Evolutionary conservation across 1,284 basidiomycete species (phyloP), one percentile per base, ranked within the genome.

Genomic region (Pseudozyma sp.): DNA sequence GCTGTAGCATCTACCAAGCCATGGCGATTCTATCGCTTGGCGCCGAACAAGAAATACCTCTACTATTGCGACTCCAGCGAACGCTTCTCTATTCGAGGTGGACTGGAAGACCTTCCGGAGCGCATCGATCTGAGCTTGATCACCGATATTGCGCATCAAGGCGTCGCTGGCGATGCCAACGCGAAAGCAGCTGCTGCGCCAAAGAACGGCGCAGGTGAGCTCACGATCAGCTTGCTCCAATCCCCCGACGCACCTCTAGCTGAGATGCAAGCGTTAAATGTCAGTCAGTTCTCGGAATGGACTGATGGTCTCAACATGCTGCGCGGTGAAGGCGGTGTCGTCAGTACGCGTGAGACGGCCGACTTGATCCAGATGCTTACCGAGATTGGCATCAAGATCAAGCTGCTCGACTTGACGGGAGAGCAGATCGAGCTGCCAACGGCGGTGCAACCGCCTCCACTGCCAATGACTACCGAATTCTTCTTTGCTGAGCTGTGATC

Each of bases 351-450:
- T 43, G 75, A 83, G 59, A 83, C 79, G 59, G 81, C 77, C 43
- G 79, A 83, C 18, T 66, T 65, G 54, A 81, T 82, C 49, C 68
- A 83, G 43, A 77, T 72, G 43, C 87, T 97, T 80, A 96, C 95
- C 13, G 95, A 97, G 81, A 93, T 97, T 76, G 95, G 94, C 3
- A 86, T 97, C 66, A 96, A 96, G 87, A 93, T 97, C 80, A 93
- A 96, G 85, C 86, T 98, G 76, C 92, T 80, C 56, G 91, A 87
- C n/a, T 39, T 59, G 18, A 82, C 79, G 5, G 78, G 78, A 19
- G 78, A 78, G 44, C 76, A 79, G 58, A 78, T 80, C 47, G 80
- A 81, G 31, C 47, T 80, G 35, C 80, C 80, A 0, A 52, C 66
- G 12, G 48, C 59, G 2, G 59, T 79, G 42, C 72, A 70, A 34